Conservation (phyloP, 2,329 filamentous ascomycete genomes). For the Alternaria alternata region DNA sequence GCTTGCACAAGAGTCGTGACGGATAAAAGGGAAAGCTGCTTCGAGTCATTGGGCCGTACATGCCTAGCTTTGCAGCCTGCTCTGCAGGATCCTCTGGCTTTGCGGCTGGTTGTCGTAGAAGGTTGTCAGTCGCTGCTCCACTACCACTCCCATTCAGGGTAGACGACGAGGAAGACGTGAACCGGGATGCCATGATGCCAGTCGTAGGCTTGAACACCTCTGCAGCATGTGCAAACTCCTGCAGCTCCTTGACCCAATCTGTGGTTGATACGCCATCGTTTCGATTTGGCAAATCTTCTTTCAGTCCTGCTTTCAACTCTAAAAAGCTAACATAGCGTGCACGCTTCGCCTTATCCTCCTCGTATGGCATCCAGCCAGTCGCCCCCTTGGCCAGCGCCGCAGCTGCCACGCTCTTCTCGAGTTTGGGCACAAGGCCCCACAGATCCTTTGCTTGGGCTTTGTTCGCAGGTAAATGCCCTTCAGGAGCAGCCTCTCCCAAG, state of each 20-base stretch:
- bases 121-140: slow-evolving; percentile 40
- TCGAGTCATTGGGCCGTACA: slow-evolving; percentile 91
- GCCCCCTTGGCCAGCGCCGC: slow-evolving; percentile 58
- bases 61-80: slow-evolving; percentile 85
- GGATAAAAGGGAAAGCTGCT: slow-evolving; percentile 77
- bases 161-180: slow-evolving; percentile 68
- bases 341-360: slow-evolving; percentile 80
- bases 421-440: slow-evolving; percentile 57
- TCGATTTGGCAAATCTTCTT: slow-evolving; percentile 65
- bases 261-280: slow-evolving; percentile 63
- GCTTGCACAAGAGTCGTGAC: slow-evolving; percentile 86
- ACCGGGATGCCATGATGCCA: slow-evolving; percentile 90
- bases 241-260: slow-evolving; percentile 81
- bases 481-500: slow-evolving; percentile 74
- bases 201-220: slow-evolving; percentile 91
- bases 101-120: slow-evolving; percentile 58
- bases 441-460: slow-evolving; percentile 66
- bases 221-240: slow-evolving; percentile 77
- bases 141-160: slow-evolving; percentile 31
- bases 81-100: slow-evolving; percentile 80
- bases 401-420: slow-evolving; percentile 53
- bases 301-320: slow-evolving; percentile 72
- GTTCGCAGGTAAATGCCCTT: slow-evolving; percentile 68
- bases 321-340: slow-evolving; percentile 83
- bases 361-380: slow-evolving; percentile 80